Conservation (phyloP, 192 early-diverging fungal species). For the Backusella psychrophila region DNA sequence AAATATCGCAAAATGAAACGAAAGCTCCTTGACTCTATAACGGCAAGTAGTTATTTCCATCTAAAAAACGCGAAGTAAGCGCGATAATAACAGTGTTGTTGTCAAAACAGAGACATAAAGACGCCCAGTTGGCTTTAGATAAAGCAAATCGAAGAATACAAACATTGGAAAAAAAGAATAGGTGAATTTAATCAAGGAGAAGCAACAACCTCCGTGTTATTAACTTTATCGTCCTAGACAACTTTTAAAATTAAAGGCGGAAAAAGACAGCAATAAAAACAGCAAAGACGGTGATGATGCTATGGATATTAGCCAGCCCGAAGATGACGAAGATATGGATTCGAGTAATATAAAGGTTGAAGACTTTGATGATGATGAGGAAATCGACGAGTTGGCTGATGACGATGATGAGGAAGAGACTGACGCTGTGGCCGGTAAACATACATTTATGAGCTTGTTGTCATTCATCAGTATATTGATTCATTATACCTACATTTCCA, state of each 20-base stretch:
- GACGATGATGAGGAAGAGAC: not conserved
- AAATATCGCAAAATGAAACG: conserved; percentile 23
- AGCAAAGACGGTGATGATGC: not conserved
- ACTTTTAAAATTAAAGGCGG: not conserved
- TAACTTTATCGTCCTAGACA: not conserved
- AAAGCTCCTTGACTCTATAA: conserved; percentile 22
- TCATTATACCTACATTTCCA: too few species aligned
- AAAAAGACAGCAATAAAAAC: not conserved
- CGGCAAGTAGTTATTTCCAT: not conserved
- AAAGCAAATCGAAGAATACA: conserved; percentile 27
- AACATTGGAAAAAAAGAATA: conserved; percentile 15
- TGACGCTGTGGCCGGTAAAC: not conserved
- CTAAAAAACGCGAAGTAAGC: not conserved
- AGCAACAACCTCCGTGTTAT: not conserved
- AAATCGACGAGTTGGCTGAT: conserved; percentile 17
- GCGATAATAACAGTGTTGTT: not conserved
- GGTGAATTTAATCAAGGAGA: not conserved
- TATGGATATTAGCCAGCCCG: conserved; percentile 17
- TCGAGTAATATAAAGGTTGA: not conserved
- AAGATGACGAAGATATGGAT: conserved; percentile 10
- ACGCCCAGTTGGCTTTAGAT: conserved; percentile 19
- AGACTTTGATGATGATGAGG: not conserved
- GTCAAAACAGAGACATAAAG: conserved; percentile 14
- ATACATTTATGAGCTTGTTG: not conserved
- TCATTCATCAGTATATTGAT: too few species aligned